A percentile compares a stretch with the other conserved stretches of the same genome.
Evolutionary conservation across 176 grass and related monocot genomes (phyloP).

Genomic region (Aegilops bicornis): DNA sequence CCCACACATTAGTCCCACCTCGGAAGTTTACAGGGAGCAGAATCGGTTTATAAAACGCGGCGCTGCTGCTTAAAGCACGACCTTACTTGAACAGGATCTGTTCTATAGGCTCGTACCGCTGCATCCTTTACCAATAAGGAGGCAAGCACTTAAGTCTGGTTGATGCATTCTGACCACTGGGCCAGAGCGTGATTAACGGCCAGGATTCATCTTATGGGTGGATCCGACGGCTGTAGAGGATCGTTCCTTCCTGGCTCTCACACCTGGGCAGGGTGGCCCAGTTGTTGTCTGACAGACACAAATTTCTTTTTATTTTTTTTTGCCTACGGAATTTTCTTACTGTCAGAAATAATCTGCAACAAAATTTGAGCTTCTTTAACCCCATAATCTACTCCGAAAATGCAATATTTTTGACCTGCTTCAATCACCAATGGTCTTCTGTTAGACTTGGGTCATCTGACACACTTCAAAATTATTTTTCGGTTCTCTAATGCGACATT

Average conservation of each 20-base stretch:
- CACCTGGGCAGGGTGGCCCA: no score
- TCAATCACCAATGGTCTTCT: no score
- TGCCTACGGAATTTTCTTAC: no score
- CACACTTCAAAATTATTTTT: no score
- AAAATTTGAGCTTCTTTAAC: no score
- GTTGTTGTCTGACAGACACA: no score
- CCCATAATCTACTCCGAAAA: no score
- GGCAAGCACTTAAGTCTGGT: not conserved
- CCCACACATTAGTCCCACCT: not conserved
- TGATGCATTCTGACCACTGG: not conserved
- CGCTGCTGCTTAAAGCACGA: accelerated
- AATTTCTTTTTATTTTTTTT: no score
- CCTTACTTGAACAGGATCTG: not conserved
- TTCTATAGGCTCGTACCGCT: not conserved
- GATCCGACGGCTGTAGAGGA: not conserved
- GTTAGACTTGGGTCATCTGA: no score
- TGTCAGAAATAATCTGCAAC: no score
- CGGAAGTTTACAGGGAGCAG: not conserved
- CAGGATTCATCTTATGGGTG: not conserved
- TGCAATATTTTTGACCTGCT: no score
- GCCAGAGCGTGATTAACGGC: not conserved
- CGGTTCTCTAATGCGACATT: no score
- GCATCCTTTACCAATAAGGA: not conserved
- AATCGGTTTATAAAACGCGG: not conserved
- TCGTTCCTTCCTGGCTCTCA: not conserved